Conservation (phyloP, 345 rosid genomes). For the Eucalyptus sideroxylon region DNA sequence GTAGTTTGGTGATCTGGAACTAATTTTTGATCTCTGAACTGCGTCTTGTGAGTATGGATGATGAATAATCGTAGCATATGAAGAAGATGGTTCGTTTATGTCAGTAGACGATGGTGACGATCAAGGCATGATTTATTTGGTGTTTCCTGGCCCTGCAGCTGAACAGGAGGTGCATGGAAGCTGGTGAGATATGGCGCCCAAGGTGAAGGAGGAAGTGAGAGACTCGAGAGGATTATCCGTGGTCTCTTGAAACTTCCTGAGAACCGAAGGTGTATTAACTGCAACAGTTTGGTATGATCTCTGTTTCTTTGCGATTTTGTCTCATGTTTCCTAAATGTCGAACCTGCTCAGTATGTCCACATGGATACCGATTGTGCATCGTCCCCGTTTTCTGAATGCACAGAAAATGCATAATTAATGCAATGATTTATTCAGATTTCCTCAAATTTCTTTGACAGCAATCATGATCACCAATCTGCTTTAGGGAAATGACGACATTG, state of each 20-base stretch:
- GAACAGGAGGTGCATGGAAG: neutral
- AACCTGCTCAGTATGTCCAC: neutral
- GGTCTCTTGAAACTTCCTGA: slow-evolving; percentile 63
- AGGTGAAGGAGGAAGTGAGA: slow-evolving; percentile 59
- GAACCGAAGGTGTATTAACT: slow-evolving; percentile 79
- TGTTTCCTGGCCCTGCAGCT: neutral
- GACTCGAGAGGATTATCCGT: slow-evolving; percentile 54
- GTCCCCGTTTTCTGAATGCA: neutral
- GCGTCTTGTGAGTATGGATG: neutral
- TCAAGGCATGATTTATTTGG: neutral
- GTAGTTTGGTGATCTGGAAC: neutral
- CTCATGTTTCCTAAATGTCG: neutral
- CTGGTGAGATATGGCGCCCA: slow-evolving; percentile 29
- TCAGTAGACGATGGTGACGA: neutral
- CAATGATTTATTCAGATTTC: fast-evolving
- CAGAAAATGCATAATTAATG: neutral
- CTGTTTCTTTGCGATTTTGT: neutral
- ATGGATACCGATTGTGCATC: fast-evolving
- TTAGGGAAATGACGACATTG: fast-evolving
- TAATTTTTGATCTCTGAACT: fast-evolving
- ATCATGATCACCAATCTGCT: too few species aligned
- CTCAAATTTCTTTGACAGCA: fast-evolving
- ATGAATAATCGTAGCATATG: neutral
- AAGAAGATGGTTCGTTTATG: neutral
- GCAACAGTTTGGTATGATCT: slow-evolving; percentile 56